Evolutionary conservation across 2,329 filamentous ascomycete species (phyloP).

Genomic region (Talaromyces sp.): DNA sequence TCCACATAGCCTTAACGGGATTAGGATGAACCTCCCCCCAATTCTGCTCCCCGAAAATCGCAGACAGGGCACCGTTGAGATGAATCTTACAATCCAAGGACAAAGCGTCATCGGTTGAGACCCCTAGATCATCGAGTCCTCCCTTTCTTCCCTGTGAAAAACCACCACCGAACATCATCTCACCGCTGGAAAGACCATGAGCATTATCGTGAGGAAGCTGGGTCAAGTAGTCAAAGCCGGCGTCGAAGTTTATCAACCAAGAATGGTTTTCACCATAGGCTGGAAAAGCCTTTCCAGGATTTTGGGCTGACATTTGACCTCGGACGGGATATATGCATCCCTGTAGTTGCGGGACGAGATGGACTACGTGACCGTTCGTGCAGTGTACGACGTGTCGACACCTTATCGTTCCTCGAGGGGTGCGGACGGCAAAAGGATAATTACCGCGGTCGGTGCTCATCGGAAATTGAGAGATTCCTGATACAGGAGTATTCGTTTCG

Average conservation of each 20-base stretch:
- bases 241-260: conserved; percentile 50
- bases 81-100: neutral
- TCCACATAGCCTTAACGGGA: conserved; percentile 30
- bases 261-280: conserved; percentile 39
- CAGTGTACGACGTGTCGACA: conserved; percentile 55
- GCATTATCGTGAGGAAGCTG: conserved; percentile 35
- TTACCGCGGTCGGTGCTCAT: conserved; percentile 25
- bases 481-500: conserved; percentile 1
- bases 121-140: conserved; percentile 48
- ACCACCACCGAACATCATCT: conserved; percentile 56
- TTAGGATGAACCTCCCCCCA: conserved; percentile 24
- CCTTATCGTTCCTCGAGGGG: conserved; percentile 44
- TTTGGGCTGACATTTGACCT: conserved; percentile 44
- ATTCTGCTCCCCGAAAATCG: conserved; percentile 26
- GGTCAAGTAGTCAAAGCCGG: conserved; percentile 53
- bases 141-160: conserved; percentile 43
- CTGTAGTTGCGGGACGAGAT: conserved; percentile 48
- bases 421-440: neutral
- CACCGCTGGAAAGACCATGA: conserved; percentile 26
- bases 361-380: conserved; percentile 53
- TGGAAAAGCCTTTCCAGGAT: conserved; percentile 29
- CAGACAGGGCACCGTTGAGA: conserved; percentile 20
- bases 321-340: conserved; percentile 39
- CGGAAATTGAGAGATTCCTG: conserved; percentile 26
- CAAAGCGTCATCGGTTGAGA: conserved; percentile 43